Percentiles rank a stretch among this genome's conserved stretches.
Conservation (phyloP, 1,139 yeast genomes). For the Yamadazyma conglobata region DNA sequence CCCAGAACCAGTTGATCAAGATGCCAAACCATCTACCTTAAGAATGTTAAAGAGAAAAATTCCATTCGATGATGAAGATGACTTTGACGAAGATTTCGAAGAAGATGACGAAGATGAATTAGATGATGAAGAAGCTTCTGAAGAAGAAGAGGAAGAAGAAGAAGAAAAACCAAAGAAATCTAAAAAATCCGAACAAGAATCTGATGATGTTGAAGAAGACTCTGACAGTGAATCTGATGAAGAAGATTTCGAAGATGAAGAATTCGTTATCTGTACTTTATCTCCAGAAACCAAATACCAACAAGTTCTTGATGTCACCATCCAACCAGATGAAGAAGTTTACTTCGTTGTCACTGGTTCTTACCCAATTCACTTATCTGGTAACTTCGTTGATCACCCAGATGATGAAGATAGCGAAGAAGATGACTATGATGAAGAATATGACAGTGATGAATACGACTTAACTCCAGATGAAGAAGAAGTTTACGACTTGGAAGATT, state of each 20-base stretch:
- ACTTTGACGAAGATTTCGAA: slow-evolving; percentile 42
- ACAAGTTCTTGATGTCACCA: slow-evolving; percentile 85
- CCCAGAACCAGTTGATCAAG: slow-evolving; percentile 78
- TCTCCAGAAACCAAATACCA: slow-evolving; percentile 84
- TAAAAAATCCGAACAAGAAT: slow-evolving; percentile 30
- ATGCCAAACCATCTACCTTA: slow-evolving; percentile 81
- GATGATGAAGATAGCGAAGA: slow-evolving; percentile 65
- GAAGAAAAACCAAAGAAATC: slow-evolving; percentile 44
- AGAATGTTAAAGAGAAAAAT: slow-evolving; percentile 78
- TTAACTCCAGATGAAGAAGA: slow-evolving; percentile 93
- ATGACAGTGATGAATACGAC: slow-evolving; percentile 74
- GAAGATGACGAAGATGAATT: slow-evolving; percentile 53
- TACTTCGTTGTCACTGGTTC: slow-evolving; percentile 95
- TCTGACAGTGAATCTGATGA: slow-evolving; percentile 57
- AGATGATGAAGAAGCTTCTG: slow-evolving; percentile 46
- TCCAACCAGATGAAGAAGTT: slow-evolving; percentile 91
- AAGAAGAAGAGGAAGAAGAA: slow-evolving; percentile 27
- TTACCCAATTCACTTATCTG: slow-evolving; percentile 85
- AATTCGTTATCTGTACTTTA: slow-evolving; percentile 82
- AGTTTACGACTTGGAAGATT: slow-evolving; percentile 60
- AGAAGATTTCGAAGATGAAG: slow-evolving; percentile 61
- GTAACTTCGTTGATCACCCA: slow-evolving; percentile 96
- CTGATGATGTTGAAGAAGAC: too few species aligned
- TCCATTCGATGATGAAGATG: slow-evolving; percentile 47
- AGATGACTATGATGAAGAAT: slow-evolving; percentile 45